phyloP scores from a whole-genome alignment of 768 basidiomycete genomes.

The Clathrus columnatus region DNA sequence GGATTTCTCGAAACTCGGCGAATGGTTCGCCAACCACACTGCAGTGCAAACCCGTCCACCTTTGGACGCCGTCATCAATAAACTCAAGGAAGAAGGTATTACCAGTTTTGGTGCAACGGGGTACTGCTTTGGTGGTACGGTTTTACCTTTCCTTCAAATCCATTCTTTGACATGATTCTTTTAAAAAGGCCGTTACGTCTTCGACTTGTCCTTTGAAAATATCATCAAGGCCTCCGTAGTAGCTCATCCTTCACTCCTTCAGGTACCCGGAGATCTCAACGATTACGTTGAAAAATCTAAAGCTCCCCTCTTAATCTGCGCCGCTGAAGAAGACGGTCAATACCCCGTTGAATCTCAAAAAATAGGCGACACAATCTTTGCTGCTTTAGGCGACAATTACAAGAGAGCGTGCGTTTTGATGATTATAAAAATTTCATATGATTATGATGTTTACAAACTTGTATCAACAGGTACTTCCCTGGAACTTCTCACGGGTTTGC shows the following conservation, averaged over 20 bases:
- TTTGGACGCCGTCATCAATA: slow-evolving; percentile 47
- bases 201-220: slow-evolving; percentile 54
- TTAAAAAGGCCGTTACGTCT: slow-evolving; percentile 42
- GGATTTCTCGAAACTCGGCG: slow-evolving; percentile 30
- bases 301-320: background rate
- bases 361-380: slow-evolving; percentile 43
- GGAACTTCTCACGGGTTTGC: slow-evolving; percentile 50
- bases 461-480: slow-evolving; percentile 25
- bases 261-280: slow-evolving; percentile 53
- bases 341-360: slow-evolving; percentile 41
- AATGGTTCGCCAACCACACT: slow-evolving; percentile 39
- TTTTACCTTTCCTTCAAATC: background rate
- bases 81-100: slow-evolving; percentile 51
- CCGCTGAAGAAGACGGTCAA: slow-evolving; percentile 31
- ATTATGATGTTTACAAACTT: background rate
- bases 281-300: slow-evolving; percentile 3
- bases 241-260: slow-evolving; percentile 56
- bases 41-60: slow-evolving; percentile 33
- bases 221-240: slow-evolving; percentile 39
- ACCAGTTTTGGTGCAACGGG: slow-evolving; percentile 50
- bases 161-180: background rate
- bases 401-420: slow-evolving; percentile 23
- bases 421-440: background rate
- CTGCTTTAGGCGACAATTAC: slow-evolving; percentile 29
- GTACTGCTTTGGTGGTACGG: slow-evolving; percentile 61